Conservation (phyloP, 1,139 yeast species). For the Magnusiomyces tetraspermus region DNA sequence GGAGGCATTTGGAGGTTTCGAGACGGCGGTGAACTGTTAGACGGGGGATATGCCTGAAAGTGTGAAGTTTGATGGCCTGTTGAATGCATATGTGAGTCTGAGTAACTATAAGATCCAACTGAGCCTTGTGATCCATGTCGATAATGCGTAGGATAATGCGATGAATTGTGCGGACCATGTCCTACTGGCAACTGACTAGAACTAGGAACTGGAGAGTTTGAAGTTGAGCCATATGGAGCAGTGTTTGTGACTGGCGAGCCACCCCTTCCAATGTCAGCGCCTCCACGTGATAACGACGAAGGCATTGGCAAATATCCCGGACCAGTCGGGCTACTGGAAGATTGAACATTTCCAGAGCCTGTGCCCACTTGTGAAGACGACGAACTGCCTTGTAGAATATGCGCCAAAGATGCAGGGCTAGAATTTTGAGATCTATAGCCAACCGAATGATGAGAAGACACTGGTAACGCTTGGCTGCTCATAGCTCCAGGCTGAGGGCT, state of each 20-base stretch:
- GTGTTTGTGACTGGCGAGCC: neutral
- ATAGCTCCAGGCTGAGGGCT: neutral
- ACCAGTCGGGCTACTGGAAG: neutral
- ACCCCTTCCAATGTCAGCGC: neutral
- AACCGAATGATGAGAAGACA: neutral
- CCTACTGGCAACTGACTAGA: too few species aligned
- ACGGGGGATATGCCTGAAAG: too few species aligned
- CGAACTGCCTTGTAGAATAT: neutral
- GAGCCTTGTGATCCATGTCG: too few species aligned
- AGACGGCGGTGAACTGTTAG: too few species aligned
- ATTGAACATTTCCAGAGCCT: neutral
- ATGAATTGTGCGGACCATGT: too few species aligned
- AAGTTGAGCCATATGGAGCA: neutral
- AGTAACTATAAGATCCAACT: too few species aligned
- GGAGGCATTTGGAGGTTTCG: too few species aligned
- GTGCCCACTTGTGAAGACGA: neutral
- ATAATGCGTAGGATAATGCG: too few species aligned
- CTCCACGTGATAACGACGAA: neutral
- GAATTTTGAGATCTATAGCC: constrained; percentile 1
- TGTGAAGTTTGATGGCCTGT: too few species aligned
- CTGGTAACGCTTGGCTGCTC: neutral
- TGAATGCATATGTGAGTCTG: too few species aligned
- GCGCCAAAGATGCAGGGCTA: constrained; percentile 3
- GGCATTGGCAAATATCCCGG: constrained; percentile 4
- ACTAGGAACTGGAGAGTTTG: neutral